Conservation (phyloP, 139 green algal species). For the Ettlia oleoabundans region DNA sequence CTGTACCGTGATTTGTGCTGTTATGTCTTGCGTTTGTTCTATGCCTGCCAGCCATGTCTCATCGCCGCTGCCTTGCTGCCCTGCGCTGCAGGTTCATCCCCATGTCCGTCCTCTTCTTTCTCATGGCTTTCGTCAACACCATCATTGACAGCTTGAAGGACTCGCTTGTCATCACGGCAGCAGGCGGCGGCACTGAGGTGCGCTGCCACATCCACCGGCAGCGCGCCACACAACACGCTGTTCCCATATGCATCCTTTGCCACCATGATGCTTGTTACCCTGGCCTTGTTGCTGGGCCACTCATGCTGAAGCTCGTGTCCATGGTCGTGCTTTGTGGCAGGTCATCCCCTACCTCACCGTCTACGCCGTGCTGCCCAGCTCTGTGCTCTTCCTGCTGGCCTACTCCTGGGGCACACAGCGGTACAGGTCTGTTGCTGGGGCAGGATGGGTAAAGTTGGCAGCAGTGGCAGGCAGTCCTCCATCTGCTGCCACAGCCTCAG, state of each 20-base stretch:
- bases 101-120: constrained; percentile 89
- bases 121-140: constrained; percentile 94
- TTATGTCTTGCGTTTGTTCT: background rate
- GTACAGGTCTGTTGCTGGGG: constrained; percentile 42
- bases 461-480: too few relatives aligned
- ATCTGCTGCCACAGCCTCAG: too few relatives aligned
- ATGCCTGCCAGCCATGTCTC: background rate
- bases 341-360: constrained; percentile 85
- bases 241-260: too few relatives aligned
- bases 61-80: background rate
- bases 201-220: too few relatives aligned
- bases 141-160: constrained; percentile 94
- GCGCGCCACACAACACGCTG: too few relatives aligned
- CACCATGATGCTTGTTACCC: too few relatives aligned
- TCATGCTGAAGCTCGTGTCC: too few relatives aligned
- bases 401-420: constrained; percentile 70
- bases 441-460: background rate
- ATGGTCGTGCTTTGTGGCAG: background rate
- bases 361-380: constrained; percentile 90
- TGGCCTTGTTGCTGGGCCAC: too few relatives aligned
- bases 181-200: constrained; percentile 67
- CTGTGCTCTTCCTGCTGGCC: constrained; percentile 83
- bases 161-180: constrained; percentile 92
- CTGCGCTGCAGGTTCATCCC: constrained; percentile 66
- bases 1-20: too few relatives aligned